Percentiles rank a stretch among this genome's conserved stretches.
phyloP scores from a whole-genome alignment of 2,329 filamentous ascomycete genomes.

The Apiospora marii region DNA sequence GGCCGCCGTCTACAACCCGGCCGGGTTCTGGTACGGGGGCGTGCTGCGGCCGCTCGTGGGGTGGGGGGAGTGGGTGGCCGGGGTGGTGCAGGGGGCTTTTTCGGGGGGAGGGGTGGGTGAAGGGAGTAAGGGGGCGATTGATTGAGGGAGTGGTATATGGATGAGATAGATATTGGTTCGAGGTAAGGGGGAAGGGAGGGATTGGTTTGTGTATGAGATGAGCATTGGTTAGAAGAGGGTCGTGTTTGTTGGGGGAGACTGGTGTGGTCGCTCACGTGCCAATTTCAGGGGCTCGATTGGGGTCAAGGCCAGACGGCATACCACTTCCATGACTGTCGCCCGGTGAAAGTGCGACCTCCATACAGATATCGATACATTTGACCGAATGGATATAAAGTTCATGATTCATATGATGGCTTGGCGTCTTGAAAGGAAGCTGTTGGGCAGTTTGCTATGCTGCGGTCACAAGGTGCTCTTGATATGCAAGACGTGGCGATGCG shows the following conservation, averaged over 20 bases:
- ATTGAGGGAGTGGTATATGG: not conserved
- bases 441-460: not conserved
- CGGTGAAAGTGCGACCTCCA: not conserved
- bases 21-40: constrained; percentile 1
- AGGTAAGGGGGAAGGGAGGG: too few species aligned
- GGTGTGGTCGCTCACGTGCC: not conserved
- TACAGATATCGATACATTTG: not conserved
- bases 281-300: not conserved
- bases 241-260: not conserved
- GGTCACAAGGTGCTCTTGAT: constrained; percentile 1
- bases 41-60: not conserved
- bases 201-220: not conserved
- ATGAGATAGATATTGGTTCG: too few species aligned
- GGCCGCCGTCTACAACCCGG: constrained; percentile 23
- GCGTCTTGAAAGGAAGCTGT: not conserved
- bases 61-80: not conserved
- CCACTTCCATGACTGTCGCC: not conserved
- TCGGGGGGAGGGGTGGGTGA: not conserved
- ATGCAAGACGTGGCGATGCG: constrained; percentile 6
- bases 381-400: not conserved
- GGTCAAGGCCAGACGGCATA: not conserved
- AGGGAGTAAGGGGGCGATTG: too few species aligned
- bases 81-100: not conserved
- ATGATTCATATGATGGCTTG: not conserved
- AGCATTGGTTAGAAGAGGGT: not conserved